Percentiles rank a stretch among this genome's conserved stretches.
phyloP scores from a whole-genome alignment of 2,329 filamentous ascomycete genomes.

The Dactylellina sp. region DNA sequence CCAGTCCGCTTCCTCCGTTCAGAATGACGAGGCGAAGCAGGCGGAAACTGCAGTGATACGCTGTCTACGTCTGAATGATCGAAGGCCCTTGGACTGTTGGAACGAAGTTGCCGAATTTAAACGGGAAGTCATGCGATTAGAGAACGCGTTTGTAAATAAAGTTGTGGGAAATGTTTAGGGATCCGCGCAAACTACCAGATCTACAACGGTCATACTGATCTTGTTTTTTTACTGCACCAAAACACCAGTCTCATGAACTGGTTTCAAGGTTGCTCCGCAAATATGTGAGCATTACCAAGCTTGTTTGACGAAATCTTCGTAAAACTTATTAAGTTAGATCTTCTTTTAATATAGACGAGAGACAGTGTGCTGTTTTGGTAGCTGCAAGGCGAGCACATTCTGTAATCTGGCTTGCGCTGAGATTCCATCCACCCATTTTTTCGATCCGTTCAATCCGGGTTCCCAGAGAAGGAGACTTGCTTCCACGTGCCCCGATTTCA shows the following conservation, averaged over 20 bases:
- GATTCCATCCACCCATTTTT: constrained; percentile 77
- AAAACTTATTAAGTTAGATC: background rate
- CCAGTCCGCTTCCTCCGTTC: constrained; percentile 63
- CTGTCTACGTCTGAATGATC: constrained; percentile 85
- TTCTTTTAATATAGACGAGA: constrained; percentile 4
- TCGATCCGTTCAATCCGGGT: constrained; percentile 77
- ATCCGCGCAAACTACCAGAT: too few relatives aligned
- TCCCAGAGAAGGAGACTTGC: constrained; percentile 58
- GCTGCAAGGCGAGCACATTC: constrained; percentile 17
- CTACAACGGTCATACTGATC: too few relatives aligned
- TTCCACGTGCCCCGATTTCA: constrained; percentile 60
- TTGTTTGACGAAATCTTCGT: background rate
- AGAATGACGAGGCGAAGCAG: constrained; percentile 78
- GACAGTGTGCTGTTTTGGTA: constrained; percentile 20
- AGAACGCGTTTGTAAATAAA: constrained; percentile 88
- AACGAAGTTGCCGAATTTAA: constrained; percentile 91
- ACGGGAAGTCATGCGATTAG: constrained; percentile 84
- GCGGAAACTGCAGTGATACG: constrained; percentile 80
- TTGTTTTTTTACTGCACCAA: too few relatives aligned
- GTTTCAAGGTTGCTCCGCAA: too few relatives aligned
- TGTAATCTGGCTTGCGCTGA: constrained; percentile 21
- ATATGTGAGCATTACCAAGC: background rate
- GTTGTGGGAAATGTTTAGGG: constrained; percentile 67
- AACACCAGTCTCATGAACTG: too few relatives aligned
- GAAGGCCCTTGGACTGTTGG: constrained; percentile 93